Base-by-base conservation (phyloP, 306 rosid genomes). In the Sicyos baderoa region DNA sequence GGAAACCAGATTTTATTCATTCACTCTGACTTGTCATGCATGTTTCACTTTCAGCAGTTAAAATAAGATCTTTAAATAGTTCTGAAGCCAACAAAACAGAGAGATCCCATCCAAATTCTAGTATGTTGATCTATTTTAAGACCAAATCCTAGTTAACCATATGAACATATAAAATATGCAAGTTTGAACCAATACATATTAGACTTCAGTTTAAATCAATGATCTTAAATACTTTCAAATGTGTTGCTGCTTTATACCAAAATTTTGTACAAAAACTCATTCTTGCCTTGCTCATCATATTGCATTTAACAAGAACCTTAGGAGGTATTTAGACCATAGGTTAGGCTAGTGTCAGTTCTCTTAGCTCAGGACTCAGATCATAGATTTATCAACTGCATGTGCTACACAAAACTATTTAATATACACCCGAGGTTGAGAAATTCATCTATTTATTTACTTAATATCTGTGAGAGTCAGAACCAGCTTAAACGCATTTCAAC, bases 21-120 rank as follows among this genome's bases (percentile, higher is more conserved):
- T 42, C 49, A 17, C 50, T 37, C 37, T 44, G 12, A 64, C 35
- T 8, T 42, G 9, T 61, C 49, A 61, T 3, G 68, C 68, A 61
- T 37, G 15, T 17, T 60, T n/a, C n/a, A n/a, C n/a, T n/a, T n/a
- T 32, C 35, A 29, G 35, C 35, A 29, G 35, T 29, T 29, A 29
- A 29, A 29, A 29, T 3, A 29, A 29, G 47, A 29, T 29, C 35
- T 29, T 8, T 9, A 61, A 35, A 60, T 8, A 60, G 23, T 32
- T 35, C 7, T 16, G 23, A 16, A 59, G 66, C 47, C 23, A 59
- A 59, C 21, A 29, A 60, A 7, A 16, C 3, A 60, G 67, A 60
- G 45, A 61, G 49, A 8, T 61, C 67, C 15, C 45, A 61, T 61
- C 15, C 69, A n/a, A 11, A 62, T 62, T 62, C 44, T 14, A 61